These are phyloP conservation scores for Scheffersomyces titani DNA, from an alignment of 1,139 yeast genomes.

Conservation along the genomic window DNA sequence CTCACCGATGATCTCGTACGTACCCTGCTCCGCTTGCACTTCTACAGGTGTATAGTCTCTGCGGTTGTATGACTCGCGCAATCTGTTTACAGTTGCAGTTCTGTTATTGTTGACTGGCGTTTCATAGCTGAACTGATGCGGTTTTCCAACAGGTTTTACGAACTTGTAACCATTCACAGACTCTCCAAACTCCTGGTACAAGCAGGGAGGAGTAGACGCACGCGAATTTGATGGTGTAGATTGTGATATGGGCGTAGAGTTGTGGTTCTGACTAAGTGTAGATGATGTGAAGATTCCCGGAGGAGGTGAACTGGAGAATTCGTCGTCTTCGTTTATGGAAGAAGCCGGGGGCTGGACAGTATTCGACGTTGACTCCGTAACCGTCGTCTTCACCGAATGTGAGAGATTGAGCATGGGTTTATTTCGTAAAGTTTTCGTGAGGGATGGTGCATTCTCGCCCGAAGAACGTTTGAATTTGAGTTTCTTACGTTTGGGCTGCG, in stretches of 20 bases:
- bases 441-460: conserved; percentile 19
- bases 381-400: conserved; percentile 13
- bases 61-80: conserved; percentile 17
- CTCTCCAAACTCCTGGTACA: conserved; percentile 23
- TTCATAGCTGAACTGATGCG: conserved; percentile 18
- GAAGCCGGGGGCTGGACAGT: neutral
- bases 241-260: conserved; percentile 22
- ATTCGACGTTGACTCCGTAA: no score
- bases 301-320: conserved; percentile 4
- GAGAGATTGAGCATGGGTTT: conserved; percentile 18
- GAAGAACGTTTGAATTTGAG: conserved; percentile 12
- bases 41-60: conserved; percentile 14
- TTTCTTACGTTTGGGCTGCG: conserved; percentile 23
- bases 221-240: conserved; percentile 27
- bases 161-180: conserved; percentile 37
- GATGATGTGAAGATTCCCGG: conserved; percentile 3
- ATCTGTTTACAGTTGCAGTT: conserved; percentile 6
- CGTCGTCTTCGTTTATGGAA: conserved; percentile 2
- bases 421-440: conserved; percentile 9
- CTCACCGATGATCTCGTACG: conserved; percentile 36
- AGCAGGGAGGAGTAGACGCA: conserved; percentile 19
- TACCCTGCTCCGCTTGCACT: conserved; percentile 7
- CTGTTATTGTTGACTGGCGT: conserved; percentile 20
- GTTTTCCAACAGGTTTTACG: conserved; percentile 22
- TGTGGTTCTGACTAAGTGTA: conserved; percentile 3